A percentile compares a stretch with the other conserved stretches of the same genome.
These are phyloP conservation scores for Mortierella sp. DNA, from an alignment of 371 early-diverging fungal species.

Conservation along the genomic window DNA sequence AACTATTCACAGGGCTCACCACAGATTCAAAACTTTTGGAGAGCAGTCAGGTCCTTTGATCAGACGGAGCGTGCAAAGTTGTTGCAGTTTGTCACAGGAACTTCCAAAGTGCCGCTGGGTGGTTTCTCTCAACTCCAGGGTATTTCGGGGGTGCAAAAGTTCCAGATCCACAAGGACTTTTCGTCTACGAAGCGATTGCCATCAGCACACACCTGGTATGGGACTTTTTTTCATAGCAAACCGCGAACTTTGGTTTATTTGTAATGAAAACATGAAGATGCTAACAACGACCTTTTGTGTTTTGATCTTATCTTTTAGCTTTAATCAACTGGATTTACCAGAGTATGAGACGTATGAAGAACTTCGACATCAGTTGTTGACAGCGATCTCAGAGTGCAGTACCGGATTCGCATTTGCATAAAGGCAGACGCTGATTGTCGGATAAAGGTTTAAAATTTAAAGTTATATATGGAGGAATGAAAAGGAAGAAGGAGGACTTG, in stretches of 20 bases:
- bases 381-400: conserved; percentile 95
- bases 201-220: conserved; percentile 98
- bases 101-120: conserved; percentile 97
- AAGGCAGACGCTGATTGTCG: too few relatives aligned
- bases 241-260: not conserved
- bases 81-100: conserved; percentile 98
- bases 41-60: conserved; percentile 97
- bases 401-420: conserved; percentile 96
- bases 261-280: not conserved
- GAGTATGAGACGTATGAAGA: conserved; percentile 95
- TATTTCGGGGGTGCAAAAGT: conserved; percentile 95
- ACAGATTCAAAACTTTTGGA: conserved; percentile 99
- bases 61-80: conserved; percentile 98
- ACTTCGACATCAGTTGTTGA: conserved; percentile 86
- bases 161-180: conserved; percentile 99
- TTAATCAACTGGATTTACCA: conserved; percentile 99
- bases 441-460: too few relatives aligned
- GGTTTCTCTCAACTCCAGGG: conserved; percentile 97
- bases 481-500: too few relatives aligned
- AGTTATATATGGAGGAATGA: too few relatives aligned
- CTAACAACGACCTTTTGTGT: conserved; percentile 5
- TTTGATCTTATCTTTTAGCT: conserved; percentile 67
- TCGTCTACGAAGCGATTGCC: conserved; percentile 90
- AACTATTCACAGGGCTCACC: conserved; percentile 89
- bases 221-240: not conserved